Conservation (phyloP, 2,329 filamentous ascomycete genomes). For the Hypomyces perniciosus region DNA sequence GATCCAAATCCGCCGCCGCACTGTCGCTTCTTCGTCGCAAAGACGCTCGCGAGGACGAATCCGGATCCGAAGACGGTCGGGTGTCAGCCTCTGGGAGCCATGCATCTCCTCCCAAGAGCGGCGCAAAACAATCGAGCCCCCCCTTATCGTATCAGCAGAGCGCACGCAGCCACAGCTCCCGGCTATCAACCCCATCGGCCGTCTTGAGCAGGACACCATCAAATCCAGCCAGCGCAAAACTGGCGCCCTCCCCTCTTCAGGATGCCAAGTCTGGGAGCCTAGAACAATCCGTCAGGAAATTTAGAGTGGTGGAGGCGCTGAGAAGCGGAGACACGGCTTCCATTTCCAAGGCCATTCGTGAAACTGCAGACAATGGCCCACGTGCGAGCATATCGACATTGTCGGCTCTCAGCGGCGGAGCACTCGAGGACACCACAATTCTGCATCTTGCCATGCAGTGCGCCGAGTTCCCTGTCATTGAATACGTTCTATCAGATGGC, state of each 20-base stretch:
- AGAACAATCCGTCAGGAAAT: slow-evolving; percentile 90
- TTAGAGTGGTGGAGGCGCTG: slow-evolving; percentile 88
- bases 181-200: slow-evolving; percentile 39
- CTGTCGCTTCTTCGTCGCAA: slow-evolving; percentile 50
- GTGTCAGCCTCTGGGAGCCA: slow-evolving; percentile 27
- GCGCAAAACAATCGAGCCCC: slow-evolving; percentile 22
- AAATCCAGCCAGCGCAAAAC: slow-evolving; percentile 20
- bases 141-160: slow-evolving; percentile 30
- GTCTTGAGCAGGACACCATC: slow-evolving; percentile 38
- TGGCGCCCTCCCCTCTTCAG: slow-evolving; percentile 21
- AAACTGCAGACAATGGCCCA: slow-evolving; percentile 48
- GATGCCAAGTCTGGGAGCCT: slow-evolving; percentile 53
- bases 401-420: slow-evolving; percentile 34
- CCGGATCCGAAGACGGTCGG: slow-evolving; percentile 46
- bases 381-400: slow-evolving; percentile 54
- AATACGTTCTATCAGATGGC: slow-evolving; percentile 83
- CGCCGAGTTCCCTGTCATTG: slow-evolving; percentile 84
- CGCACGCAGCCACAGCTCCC: slow-evolving; percentile 39
- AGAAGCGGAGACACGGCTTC: slow-evolving; percentile 84
- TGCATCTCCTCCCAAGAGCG: slow-evolving; percentile 26
- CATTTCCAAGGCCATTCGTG: slow-evolving; percentile 79
- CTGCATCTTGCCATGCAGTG: slow-evolving; percentile 94
- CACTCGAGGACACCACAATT: slow-evolving; percentile 77
- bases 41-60: slow-evolving; percentile 46
- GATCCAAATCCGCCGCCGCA: slow-evolving; percentile 47